Percentiles rank a stretch among this genome's conserved stretches.
Evolutionary conservation across 164 flowering plant species (phyloP).

Genomic region (Houttuynia cordata): DNA sequence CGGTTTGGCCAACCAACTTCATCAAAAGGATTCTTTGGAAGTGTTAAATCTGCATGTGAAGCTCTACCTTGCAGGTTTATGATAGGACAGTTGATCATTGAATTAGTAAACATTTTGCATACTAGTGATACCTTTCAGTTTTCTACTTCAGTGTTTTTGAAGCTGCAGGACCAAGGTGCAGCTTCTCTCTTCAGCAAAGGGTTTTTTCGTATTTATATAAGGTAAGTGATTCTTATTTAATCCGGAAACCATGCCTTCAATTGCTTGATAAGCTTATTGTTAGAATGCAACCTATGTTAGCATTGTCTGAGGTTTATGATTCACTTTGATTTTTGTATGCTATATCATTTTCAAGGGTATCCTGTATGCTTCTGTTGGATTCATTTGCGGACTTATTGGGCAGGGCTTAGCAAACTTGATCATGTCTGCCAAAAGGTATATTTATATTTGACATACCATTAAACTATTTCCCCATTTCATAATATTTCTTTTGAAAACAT

Average conservation of each 20-base stretch:
- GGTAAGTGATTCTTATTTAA: conserved; percentile 25
- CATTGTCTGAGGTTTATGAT: neutral
- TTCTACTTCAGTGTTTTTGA: conserved; percentile 57
- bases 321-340: neutral
- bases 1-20: conserved; percentile 63
- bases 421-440: conserved; percentile 88
- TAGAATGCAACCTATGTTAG: neutral
- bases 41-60: conserved; percentile 37
- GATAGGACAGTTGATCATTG: too few species aligned
- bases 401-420: conserved; percentile 96
- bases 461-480: neutral
- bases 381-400: conserved; percentile 83
- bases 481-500: too few species aligned
- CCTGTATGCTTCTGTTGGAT: conserved; percentile 80
- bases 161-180: conserved; percentile 82
- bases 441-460: neutral
- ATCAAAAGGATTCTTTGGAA: conserved; percentile 59
- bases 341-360: conserved; percentile 41
- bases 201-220: conserved; percentile 71
- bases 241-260: neutral
- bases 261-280: too few species aligned
- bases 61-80: conserved; percentile 81
- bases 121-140: neutral
- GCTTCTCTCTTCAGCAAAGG: conserved; percentile 60
- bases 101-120: neutral